Base-by-base conservation (phyloP, 2,329 filamentous ascomycete species). In the Passalora sequoiae region DNA sequence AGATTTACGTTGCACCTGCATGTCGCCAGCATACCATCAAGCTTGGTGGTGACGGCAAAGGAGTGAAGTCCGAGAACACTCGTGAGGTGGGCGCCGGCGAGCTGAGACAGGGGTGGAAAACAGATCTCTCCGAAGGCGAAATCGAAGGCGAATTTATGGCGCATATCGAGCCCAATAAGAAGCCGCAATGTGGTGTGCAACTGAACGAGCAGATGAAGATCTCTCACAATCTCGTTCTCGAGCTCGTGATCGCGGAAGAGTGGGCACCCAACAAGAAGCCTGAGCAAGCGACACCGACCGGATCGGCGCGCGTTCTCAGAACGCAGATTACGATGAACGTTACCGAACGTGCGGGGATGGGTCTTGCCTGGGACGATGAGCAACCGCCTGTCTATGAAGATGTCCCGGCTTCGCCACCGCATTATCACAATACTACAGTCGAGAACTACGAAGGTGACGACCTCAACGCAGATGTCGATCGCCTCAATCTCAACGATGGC, bases 361-460 rank as follows among this genome's bases (percentile, higher is more conserved):
- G 91, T 38, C 89, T 98, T 58, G 87, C 85, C 56, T 98, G 92
- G 91, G 91, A 97, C 57, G 91, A 96, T 67, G 91, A 98, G 71
- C 82, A 86, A 60, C 91, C 91, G 9, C 91, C 91, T 1, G 79
- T 94, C 55, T 98, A 98, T 68, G 84, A 92, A 66, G 88, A 97
- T 61, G 89, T 97, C 30, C 89, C 91, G 13, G 27, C 33, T 20
- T 38, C 25, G 22, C 38, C 38, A 16, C 44, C 38, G 20, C 33
- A 43, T 30, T 37, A 45, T 31, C 28, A 40, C 32, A 43, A 30
- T 6, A 60, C 59, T 1, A 45, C 43, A 6, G 68, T 75, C 44
- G 65, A 69, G 43, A 68, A 74, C 40, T 74, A 75, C 50, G 50
- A 61, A 27, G 71, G 70, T 9, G 67, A 70, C 0, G 68, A 75